Evolutionary conservation across 371 early-diverging fungal genomes (phyloP).

Genomic region (Mortierella sp.): DNA sequence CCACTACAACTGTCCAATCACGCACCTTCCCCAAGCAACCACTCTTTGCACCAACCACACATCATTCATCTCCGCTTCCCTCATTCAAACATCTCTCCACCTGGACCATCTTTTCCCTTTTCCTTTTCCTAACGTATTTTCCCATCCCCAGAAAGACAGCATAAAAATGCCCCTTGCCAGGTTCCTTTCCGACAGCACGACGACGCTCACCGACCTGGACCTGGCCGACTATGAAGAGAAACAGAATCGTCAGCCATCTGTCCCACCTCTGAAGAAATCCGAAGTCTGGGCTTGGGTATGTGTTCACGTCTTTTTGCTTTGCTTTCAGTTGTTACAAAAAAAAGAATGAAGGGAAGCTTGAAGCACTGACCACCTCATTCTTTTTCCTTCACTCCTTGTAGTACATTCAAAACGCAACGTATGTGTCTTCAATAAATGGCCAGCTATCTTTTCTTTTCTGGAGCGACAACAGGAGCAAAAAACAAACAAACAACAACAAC

Average conservation of each 20-base stretch:
- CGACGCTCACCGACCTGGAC: conserved; percentile 24
- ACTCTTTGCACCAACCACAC: not conserved
- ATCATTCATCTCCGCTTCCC: too few species aligned
- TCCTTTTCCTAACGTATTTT: not conserved
- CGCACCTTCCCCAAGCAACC: not conserved
- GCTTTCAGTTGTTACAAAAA: not conserved
- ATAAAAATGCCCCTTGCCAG: not conserved
- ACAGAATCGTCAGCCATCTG: conserved; percentile 7
- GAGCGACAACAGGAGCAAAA: not conserved
- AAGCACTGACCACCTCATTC: not conserved
- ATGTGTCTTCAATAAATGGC: not conserved
- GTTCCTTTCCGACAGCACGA: conserved; percentile 1
- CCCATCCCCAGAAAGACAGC: not conserved
- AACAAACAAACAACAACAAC: not conserved
- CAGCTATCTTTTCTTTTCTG: not conserved
- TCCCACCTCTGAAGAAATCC: conserved; percentile 29
- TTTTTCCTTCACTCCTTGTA: not conserved
- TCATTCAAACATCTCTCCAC: not conserved
- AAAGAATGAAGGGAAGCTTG: not conserved
- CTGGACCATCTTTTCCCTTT: too few species aligned
- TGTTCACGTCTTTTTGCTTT: not conserved
- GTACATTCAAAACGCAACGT: conserved; percentile 54
- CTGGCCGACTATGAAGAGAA: conserved; percentile 33
- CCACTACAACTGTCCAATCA: not conserved
- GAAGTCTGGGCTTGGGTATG: conserved; percentile 55